Evolutionary conservation across 345 rosid genomes (phyloP), one percentile per base, ranked within the genome.

Genomic region (Gossypium thurberi): DNA sequence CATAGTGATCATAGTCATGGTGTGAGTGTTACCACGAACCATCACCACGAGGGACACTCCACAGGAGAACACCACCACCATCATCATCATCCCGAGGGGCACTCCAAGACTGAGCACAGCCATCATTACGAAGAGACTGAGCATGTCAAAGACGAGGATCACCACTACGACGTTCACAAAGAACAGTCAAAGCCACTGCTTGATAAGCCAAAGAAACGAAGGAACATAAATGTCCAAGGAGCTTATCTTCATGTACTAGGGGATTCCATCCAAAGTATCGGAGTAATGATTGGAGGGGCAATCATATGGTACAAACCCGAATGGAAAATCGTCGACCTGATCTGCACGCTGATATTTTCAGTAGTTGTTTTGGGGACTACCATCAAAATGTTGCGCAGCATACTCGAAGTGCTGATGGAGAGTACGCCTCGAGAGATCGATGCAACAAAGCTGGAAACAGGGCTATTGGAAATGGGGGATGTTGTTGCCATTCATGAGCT

Each of bases 341-440:
- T 74, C 21, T 74, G 76, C 76, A 74, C 76, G 10, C 70, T 74
- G 42, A 9, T 74, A 20, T 74, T 74, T 43, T 74, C 76, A 5
- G 61, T 73, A 25, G 58, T 74, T 42, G 76, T 74, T 40, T 18
- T 74, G 20, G 76, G 64, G 52, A 74, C 76, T 3, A 74, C 76
- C 10, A 42, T 74, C 3, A 74, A 25, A 9, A 74, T 74, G 76
- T 51, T 74, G 63, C 28, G 64, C 11, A 74, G 10, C 76, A 74
- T 74, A 59, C 64, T 59, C 17, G 64, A 59, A 55, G 76, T 74
- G 15, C 70, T 74, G 11, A 74, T 74, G 76, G 76, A 74, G 70
- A 74, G 76, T 67, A 74, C 76, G 4, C 76, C 76, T 8, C 55
- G 76, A 65, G 76, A 74, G 76, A 64, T 74, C 12, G 76, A 74